These are phyloP conservation scores for Bruguiera sexangula DNA, from an alignment of 345 rosid genomes.

Conservation along the genomic window DNA sequence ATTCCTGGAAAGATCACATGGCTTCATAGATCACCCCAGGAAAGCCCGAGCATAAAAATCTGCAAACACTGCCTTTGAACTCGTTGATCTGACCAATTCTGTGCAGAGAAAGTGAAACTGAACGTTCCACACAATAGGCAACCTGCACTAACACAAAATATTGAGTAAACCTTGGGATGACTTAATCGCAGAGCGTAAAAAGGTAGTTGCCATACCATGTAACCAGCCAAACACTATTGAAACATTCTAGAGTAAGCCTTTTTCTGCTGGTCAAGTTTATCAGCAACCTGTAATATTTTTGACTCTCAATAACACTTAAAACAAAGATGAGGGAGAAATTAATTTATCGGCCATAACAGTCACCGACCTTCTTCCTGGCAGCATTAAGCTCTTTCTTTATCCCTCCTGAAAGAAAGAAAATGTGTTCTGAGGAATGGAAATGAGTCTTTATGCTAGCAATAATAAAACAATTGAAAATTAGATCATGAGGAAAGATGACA, in stretches of 20 bases:
- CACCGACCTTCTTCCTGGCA: slow-evolving; percentile 32
- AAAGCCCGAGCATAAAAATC: not conserved
- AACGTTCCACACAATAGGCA: slow-evolving; percentile 4
- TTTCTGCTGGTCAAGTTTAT: slow-evolving; percentile 32
- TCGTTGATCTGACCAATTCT: not conserved
- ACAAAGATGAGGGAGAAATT: not conserved
- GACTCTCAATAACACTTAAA: not conserved
- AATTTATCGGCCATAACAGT: not conserved
- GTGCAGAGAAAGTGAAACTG: slow-evolving; percentile 1
- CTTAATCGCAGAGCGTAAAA: not conserved
- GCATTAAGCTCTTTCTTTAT: slow-evolving; percentile 34
- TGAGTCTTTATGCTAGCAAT: not conserved
- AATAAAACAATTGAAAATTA: not conserved
- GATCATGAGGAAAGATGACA: not conserved
- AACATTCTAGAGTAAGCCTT: slow-evolving; percentile 36
- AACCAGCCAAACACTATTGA: slow-evolving; percentile 22
- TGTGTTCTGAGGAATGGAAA: not conserved
- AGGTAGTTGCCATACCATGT: slow-evolving; percentile 6
- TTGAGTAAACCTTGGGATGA: not conserved
- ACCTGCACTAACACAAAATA: not conserved
- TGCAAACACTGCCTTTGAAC: not conserved
- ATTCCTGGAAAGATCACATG: no score
- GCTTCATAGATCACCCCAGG: no score
- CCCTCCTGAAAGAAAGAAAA: slow-evolving; percentile 22
- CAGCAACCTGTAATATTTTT: slow-evolving; percentile 28